Conservation (phyloP, 1,284 basidiomycete species). For the Veloporphyrellus conicus region DNA sequence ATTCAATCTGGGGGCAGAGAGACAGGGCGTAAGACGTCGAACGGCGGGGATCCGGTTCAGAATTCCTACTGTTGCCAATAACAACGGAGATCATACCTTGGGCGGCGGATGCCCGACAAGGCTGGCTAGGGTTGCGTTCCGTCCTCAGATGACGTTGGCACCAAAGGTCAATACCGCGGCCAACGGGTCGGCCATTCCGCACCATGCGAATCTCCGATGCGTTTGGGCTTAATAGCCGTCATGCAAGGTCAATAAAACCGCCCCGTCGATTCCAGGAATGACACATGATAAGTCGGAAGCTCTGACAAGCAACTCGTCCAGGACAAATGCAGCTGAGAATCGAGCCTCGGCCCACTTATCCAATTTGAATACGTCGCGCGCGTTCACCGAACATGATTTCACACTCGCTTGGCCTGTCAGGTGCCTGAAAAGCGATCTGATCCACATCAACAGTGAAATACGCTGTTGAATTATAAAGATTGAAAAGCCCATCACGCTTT, state of each 20-base stretch:
- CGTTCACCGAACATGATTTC: slow-evolving; percentile 1
- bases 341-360: slow-evolving; percentile 1
- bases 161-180: slow-evolving; percentile 19
- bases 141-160: slow-evolving; percentile 1
- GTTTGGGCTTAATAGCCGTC: slow-evolving; percentile 23
- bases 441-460: slow-evolving; percentile 20
- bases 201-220: slow-evolving; percentile 26
- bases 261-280: slow-evolving; percentile 3
- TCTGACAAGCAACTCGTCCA: slow-evolving; percentile 1
- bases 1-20: not conserved
- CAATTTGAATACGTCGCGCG: not conserved
- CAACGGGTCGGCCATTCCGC: slow-evolving; percentile 5
- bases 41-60: slow-evolving; percentile 23
- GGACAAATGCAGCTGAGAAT: slow-evolving; percentile 11
- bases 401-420: not conserved
- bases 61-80: slow-evolving; percentile 23
- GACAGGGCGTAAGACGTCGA: slow-evolving; percentile 6
- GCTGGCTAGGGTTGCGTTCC: slow-evolving; percentile 3
- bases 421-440: slow-evolving; percentile 19
- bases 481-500: slow-evolving; percentile 3
- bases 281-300: slow-evolving; percentile 11
- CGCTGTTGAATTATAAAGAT: slow-evolving; percentile 6
- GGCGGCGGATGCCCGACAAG: slow-evolving; percentile 6
- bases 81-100: slow-evolving; percentile 24
- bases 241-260: slow-evolving; percentile 5